Evolutionary conservation across 495 filamentous ascomycete genomes (phyloP).

Genomic region (Hypoxylon cercidicola): DNA sequence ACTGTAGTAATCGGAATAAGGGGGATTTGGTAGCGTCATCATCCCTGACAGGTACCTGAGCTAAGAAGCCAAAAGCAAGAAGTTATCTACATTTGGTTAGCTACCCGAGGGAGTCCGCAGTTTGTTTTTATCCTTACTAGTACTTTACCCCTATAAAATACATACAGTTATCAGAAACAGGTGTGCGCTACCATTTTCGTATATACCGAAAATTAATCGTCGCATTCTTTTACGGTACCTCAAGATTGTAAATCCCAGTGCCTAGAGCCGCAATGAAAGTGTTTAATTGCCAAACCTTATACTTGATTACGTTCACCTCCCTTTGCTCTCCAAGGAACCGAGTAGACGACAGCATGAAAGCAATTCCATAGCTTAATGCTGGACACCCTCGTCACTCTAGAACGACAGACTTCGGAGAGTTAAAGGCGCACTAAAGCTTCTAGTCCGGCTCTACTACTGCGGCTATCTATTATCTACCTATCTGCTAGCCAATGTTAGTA

Average conservation of each 20-base stretch:
- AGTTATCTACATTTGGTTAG: conserved; percentile 18
- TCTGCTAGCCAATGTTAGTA: conserved; percentile 25
- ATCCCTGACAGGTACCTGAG: conserved; percentile 31
- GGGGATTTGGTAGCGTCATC: conserved; percentile 39
- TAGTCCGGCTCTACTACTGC: conserved; percentile 2
- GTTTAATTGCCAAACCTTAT: not conserved
- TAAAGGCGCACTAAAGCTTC: conserved; percentile 11
- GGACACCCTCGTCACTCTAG: not conserved
- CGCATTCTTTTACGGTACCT: not conserved
- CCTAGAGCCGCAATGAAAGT: not conserved
- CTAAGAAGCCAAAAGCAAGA: not conserved
- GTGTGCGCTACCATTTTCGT: not conserved
- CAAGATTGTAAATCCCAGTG: not conserved
- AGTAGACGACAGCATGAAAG: not conserved
- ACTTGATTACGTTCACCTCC: not conserved
- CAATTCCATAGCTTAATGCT: not conserved
- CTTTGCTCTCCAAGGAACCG: not conserved
- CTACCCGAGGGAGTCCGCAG: conserved; percentile 15
- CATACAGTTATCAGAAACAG: not conserved
- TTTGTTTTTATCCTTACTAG: conserved; percentile 11
- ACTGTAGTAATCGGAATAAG: conserved; percentile 21
- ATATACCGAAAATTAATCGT: conserved; percentile 14
- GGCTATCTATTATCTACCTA: conserved; percentile 3
- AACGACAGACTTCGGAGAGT: conserved; percentile 2
- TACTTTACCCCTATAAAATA: not conserved